Percentiles rank a stretch among this genome's conserved stretches.
Conservation (phyloP, 345 rosid genomes). For the Camelina neglecta region DNA sequence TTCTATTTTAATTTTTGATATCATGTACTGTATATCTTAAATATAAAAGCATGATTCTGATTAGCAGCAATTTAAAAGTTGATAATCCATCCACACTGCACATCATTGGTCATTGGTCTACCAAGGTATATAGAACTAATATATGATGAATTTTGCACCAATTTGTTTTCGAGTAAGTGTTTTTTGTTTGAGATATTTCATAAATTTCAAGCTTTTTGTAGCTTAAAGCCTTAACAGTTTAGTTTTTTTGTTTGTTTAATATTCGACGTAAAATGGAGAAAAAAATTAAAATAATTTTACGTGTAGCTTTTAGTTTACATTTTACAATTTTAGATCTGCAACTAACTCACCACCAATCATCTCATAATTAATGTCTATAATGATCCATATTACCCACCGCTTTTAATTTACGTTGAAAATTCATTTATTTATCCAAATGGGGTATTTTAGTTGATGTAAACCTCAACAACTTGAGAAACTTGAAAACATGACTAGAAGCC, state of each 20-base stretch:
- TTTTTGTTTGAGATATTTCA: background rate
- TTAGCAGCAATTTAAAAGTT: background rate
- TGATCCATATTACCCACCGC: slow-evolving; percentile 7
- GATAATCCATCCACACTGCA: too few relatives aligned
- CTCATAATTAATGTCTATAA: background rate
- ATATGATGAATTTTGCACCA: background rate
- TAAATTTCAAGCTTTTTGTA: background rate
- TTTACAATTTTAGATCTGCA: background rate
- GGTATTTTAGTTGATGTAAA: slow-evolving; percentile 17
- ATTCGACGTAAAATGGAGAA: background rate
- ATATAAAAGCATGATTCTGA: background rate
- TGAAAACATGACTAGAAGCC: slow-evolving; percentile 4
- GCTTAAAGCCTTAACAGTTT: background rate
- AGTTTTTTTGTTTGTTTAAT: background rate
- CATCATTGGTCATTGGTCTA: too few relatives aligned
- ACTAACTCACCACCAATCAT: background rate
- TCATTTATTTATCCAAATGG: slow-evolving; percentile 19
- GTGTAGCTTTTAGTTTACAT: background rate
- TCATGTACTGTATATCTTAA: too few relatives aligned
- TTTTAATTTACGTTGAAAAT: background rate
- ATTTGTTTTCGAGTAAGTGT: background rate
- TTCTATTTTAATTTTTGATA: background rate
- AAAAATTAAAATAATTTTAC: too few relatives aligned
- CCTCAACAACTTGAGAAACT: slow-evolving; percentile 13
- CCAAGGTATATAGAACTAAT: background rate